Evolutionary conservation across 2,329 filamentous ascomycete species (phyloP), one percentile per base, ranked within the genome.

Genomic region (Ophiostoma triangulosporum): DNA sequence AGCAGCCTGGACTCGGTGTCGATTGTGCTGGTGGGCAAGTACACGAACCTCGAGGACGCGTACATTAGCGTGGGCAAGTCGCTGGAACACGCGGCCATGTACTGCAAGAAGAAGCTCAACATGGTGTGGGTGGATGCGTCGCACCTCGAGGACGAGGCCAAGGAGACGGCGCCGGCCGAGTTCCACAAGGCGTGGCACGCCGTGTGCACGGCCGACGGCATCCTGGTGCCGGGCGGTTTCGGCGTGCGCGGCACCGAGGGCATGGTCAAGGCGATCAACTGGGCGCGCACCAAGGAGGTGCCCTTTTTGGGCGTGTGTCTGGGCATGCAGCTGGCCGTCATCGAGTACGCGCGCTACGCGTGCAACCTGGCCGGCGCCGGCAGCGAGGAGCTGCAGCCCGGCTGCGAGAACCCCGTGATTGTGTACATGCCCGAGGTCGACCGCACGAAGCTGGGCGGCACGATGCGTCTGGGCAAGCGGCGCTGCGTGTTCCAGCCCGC

Each of bases 21-120:
- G 38, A 94, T 98, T 65, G 88, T 81, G 8, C 73, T 98, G 12
- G 90, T 97, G 11, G 93, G 93, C 61, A 97, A 97, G 70, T 98
- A 98, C 67, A 83, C 83, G 22, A 80, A 81, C 52, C 79, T 91
- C 4, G 82, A 89, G 53, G 91, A 97, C 66, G 84, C 87, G 4
- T 97, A 96, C 64, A 76, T 95, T 48, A 63, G 60, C 17, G 63
- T 95, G 43, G 76, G 81, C 66, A 96, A 96, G 70, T 81, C 89
- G 0, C 76, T 97, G 3, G 91, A 97, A 69, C 91, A 97, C 69
- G 81, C 86, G 1, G 83, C 90, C 5, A 96, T 97, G 90, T 80
- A 80, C 57, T 93, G 89, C 68, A 74, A 77, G 51, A 79, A 82
- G 60, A 89, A 88, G 66, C 75, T 97, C 40, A 81, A 89, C 57